These are phyloP conservation scores for Flueggea neowawraea DNA, from an alignment of 441 rosid species.

Conservation along the genomic window DNA sequence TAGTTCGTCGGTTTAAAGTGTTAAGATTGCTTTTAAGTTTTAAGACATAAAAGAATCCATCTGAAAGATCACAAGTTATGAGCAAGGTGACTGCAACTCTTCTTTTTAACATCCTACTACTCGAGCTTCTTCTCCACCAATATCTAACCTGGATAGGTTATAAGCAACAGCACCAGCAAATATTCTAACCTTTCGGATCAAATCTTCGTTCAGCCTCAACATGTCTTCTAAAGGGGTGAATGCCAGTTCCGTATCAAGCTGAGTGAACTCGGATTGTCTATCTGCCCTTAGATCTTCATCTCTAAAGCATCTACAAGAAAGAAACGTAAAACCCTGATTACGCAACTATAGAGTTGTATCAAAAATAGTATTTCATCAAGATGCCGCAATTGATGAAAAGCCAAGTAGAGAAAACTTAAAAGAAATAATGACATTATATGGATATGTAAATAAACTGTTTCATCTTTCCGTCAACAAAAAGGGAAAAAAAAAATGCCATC, in stretches of 20 bases:
- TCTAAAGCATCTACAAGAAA: conserved; percentile 74
- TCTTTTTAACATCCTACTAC: neutral
- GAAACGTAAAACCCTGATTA: neutral
- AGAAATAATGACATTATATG: too few species aligned
- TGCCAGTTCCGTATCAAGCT: conserved; percentile 97
- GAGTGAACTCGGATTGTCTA: conserved; percentile 98
- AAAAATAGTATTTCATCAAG: neutral
- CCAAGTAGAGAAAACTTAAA: too few species aligned
- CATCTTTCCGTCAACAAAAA: neutral
- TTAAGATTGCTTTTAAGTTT: too few species aligned
- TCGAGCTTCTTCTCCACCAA: conserved; percentile 3
- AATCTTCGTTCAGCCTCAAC: conserved; percentile 84
- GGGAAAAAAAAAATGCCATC: neutral
- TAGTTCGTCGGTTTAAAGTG: too few species aligned
- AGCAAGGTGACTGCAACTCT: neutral
- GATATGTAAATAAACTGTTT: too few species aligned
- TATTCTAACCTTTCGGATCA: conserved; percentile 71
- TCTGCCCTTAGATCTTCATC: conserved; percentile 99
- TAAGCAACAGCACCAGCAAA: conserved; percentile 4
- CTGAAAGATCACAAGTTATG: too few species aligned
- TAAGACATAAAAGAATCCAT: too few species aligned
- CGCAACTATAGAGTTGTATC: neutral
- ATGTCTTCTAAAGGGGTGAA: conserved; percentile 90
- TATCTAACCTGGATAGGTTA: neutral
- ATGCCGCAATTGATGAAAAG: too few species aligned